These are phyloP conservation scores for Metarhizium brunneum DNA, from an alignment of 2,329 filamentous ascomycete genomes.

Conservation along the genomic window DNA sequence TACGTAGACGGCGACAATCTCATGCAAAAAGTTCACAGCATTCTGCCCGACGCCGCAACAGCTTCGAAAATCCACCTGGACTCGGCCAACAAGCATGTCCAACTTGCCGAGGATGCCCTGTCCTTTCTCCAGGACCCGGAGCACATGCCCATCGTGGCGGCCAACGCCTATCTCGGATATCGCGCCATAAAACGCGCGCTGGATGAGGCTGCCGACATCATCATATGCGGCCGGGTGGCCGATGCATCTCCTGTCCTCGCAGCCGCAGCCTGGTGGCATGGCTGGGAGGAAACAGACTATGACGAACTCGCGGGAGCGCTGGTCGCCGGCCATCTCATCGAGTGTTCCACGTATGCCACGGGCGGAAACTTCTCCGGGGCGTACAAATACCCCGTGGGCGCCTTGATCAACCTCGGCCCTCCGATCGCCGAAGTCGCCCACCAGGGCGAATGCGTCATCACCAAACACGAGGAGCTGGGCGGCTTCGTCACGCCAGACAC, in stretches of 20 bases:
- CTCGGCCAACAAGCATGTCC: constrained; percentile 10
- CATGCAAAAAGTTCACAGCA: constrained; percentile 10
- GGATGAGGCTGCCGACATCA: constrained; percentile 28
- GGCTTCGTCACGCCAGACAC: constrained; percentile 27
- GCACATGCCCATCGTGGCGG: constrained; percentile 14
- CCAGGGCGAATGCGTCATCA: constrained; percentile 36
- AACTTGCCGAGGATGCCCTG: constrained; percentile 9
- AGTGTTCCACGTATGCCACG: constrained; percentile 41
- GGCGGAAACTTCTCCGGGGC: constrained; percentile 41
- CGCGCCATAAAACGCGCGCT: constrained; percentile 30
- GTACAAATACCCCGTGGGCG: constrained; percentile 12
- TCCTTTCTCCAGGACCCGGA: constrained; percentile 11
- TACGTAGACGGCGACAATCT: constrained; percentile 30
- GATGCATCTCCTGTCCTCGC: constrained; percentile 40
- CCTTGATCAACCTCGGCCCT: constrained; percentile 28
- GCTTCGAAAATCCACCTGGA: constrained; percentile 15
- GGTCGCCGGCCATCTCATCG: constrained; percentile 39
- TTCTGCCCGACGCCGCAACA: background rate
- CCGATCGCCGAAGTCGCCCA: constrained; percentile 39
- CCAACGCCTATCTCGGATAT: constrained; percentile 43
- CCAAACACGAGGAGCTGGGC: constrained; percentile 35
- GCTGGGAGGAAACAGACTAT: constrained; percentile 34
- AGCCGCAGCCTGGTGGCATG: constrained; percentile 42
- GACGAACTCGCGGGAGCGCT: constrained; percentile 36
- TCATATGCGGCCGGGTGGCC: constrained; percentile 32